These are phyloP conservation scores for Mycena vulgaris DNA, from an alignment of 768 basidiomycete genomes.

Conservation along the genomic window DNA sequence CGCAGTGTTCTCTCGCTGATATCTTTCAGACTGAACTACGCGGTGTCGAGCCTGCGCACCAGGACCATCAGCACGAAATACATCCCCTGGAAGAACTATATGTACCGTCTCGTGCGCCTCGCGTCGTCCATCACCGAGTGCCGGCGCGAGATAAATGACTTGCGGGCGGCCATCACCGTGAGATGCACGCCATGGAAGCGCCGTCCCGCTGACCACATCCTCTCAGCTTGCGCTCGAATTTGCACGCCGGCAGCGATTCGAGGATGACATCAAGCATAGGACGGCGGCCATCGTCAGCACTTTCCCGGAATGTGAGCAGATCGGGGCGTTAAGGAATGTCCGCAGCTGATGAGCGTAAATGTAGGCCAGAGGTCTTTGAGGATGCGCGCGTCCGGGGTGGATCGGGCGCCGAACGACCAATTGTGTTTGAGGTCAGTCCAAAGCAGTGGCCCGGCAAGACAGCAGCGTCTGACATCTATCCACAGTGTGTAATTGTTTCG, in stretches of 20 bases:
- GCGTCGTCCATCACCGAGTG: slow-evolving; percentile 2
- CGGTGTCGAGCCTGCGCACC: slow-evolving; percentile 11
- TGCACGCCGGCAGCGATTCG: slow-evolving; percentile 11
- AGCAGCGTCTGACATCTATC: not conserved
- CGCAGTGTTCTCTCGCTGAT: not conserved
- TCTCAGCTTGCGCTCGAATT: slow-evolving; percentile 11
- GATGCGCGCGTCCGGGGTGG: not conserved
- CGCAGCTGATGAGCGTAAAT: not conserved
- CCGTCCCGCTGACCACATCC: not conserved
- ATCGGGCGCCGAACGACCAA: not conserved
- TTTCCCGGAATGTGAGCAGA: not conserved
- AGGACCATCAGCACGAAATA: not conserved
- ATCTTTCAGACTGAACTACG: not conserved
- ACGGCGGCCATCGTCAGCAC: not conserved
- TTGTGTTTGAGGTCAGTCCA: not conserved
- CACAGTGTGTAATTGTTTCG: not conserved
- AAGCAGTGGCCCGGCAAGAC: not conserved
- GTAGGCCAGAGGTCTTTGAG: not conserved
- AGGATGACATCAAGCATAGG: slow-evolving; percentile 4
- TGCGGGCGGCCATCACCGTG: slow-evolving; percentile 10
- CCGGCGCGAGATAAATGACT: slow-evolving; percentile 15
- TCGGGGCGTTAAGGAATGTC: not conserved
- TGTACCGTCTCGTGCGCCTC: not conserved
- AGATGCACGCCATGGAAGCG: not conserved
- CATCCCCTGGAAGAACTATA: slow-evolving; percentile 5